These are phyloP conservation scores for Blastocystis sp. DNA, from an alignment of 352 stramenopile species.

Conservation along the genomic window DNA sequence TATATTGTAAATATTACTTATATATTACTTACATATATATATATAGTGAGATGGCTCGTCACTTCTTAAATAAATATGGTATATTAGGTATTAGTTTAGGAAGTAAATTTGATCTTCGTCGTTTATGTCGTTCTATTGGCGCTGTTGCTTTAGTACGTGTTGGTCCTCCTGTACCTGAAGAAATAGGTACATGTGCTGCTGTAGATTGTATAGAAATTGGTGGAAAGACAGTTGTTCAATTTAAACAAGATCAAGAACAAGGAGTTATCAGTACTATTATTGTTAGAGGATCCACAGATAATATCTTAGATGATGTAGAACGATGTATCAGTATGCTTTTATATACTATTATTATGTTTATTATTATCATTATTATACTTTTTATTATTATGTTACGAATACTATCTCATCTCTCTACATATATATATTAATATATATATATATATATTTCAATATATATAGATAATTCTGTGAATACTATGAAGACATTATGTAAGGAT, in stretches of 20 bases:
- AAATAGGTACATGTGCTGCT: slow-evolving; percentile 81
- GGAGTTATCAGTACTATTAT: slow-evolving; percentile 88
- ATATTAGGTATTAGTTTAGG: slow-evolving; percentile 84
- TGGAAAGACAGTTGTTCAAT: slow-evolving; percentile 78
- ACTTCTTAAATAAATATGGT: slow-evolving; percentile 94
- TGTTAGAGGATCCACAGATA: slow-evolving; percentile 66
- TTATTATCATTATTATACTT: too few relatives aligned
- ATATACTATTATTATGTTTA: too few relatives aligned
- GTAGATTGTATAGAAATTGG: slow-evolving; percentile 80
- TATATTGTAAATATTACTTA: too few relatives aligned
- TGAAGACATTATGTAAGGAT: slow-evolving; percentile 78
- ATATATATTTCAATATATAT: too few relatives aligned
- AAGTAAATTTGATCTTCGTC: slow-evolving; percentile 92
- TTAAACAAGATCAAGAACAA: slow-evolving; percentile 67
- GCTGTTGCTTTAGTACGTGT: slow-evolving; percentile 86
- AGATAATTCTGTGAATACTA: slow-evolving; percentile 86
- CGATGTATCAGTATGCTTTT: slow-evolving; percentile 61
- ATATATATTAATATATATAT: too few relatives aligned
- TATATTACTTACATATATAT: too few relatives aligned
- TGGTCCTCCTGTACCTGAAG: slow-evolving; percentile 78
- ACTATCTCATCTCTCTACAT: too few relatives aligned
- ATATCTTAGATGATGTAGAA: slow-evolving; percentile 89
- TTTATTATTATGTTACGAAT: too few relatives aligned
- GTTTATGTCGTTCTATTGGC: slow-evolving; percentile 80
- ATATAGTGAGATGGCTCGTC: slow-evolving; percentile 92